phyloP scores from a whole-genome alignment of 176 grass and related monocot genomes.

The Cymbopogon citratus region DNA sequence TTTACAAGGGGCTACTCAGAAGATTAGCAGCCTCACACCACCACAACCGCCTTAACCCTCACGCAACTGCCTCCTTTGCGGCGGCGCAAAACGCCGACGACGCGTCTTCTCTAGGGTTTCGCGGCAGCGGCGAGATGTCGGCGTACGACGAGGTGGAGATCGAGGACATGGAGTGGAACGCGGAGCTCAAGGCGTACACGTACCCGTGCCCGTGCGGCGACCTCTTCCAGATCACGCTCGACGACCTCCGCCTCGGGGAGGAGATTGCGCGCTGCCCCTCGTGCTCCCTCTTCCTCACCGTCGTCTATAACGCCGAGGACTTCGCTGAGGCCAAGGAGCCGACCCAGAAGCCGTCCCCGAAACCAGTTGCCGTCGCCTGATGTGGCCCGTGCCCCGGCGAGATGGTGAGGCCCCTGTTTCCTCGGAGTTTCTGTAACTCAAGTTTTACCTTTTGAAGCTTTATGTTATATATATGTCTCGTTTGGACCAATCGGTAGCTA shows the following conservation, averaged over 20 bases:
- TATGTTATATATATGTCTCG: background rate
- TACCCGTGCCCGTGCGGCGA: constrained; percentile 98
- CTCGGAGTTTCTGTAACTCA: background rate
- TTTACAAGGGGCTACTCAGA: rapidly evolving
- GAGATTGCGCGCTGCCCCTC: constrained; percentile 92
- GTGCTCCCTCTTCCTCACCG: constrained; percentile 92
- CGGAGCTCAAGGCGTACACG: constrained; percentile 72
- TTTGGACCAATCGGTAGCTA: background rate
- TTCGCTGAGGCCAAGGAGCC: constrained; percentile 62
- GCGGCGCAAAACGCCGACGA: constrained; percentile 21
- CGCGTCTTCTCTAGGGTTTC: constrained; percentile 31
- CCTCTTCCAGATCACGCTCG: constrained; percentile 87
- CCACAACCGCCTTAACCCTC: background rate
- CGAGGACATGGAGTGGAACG: constrained; percentile 98
- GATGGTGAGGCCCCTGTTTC: constrained; percentile 7
- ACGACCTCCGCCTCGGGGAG: constrained; percentile 86
- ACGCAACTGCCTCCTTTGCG: background rate
- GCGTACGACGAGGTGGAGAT: constrained; percentile 99
- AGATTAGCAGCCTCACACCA: background rate
- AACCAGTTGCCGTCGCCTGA: constrained; percentile 66
- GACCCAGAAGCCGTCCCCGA: constrained; percentile 36
- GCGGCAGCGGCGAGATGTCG: constrained; percentile 42
- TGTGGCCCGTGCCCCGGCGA: background rate
- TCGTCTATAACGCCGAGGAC: constrained; percentile 92
- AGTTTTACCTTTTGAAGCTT: background rate